These are phyloP conservation scores for Mycena belliarum DNA, from an alignment of 768 basidiomycete genomes.

Conservation along the genomic window DNA sequence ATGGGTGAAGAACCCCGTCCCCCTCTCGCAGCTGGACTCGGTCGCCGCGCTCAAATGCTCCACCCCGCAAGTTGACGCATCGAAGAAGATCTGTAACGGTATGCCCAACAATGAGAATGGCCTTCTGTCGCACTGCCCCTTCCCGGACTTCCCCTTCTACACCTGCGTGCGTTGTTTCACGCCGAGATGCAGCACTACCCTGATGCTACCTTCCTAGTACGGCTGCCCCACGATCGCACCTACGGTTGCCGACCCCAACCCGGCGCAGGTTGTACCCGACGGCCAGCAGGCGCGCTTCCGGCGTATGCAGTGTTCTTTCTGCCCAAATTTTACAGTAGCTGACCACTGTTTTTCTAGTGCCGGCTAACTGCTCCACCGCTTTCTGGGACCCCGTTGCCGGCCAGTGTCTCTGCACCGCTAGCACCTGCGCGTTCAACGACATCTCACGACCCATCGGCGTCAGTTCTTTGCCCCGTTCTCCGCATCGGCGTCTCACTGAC, in stretches of 20 bases:
- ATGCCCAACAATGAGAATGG: slow-evolving; percentile 68
- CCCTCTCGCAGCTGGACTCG: slow-evolving; percentile 56
- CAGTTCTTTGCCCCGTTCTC: slow-evolving; percentile 27
- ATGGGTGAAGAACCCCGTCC: slow-evolving; percentile 73
- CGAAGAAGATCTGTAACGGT: slow-evolving; percentile 73
- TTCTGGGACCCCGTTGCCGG: slow-evolving; percentile 80
- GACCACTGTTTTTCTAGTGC: slow-evolving; percentile 42
- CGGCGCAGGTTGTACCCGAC: slow-evolving; percentile 51
- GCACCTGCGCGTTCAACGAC: slow-evolving; percentile 62
- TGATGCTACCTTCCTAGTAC: slow-evolving; percentile 44
- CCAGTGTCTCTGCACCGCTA: slow-evolving; percentile 60
- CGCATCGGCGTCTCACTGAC: not conserved
- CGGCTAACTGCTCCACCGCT: slow-evolving; percentile 74
- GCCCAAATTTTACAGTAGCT: not conserved
- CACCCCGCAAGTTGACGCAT: slow-evolving; percentile 55
- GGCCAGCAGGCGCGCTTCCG: slow-evolving; percentile 52
- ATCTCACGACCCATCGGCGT: slow-evolving; percentile 66
- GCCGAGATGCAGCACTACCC: not conserved
- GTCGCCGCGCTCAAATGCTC: slow-evolving; percentile 62
- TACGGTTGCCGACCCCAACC: slow-evolving; percentile 63
- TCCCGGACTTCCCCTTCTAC: slow-evolving; percentile 76
- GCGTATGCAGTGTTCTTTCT: slow-evolving; percentile 39
- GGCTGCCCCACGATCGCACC: slow-evolving; percentile 64
- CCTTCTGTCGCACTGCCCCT: slow-evolving; percentile 59
- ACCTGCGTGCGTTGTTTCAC: slow-evolving; percentile 55